Evolutionary conservation across 1,284 basidiomycete genomes (phyloP).

Genomic region (Heliocybe sulcata): DNA sequence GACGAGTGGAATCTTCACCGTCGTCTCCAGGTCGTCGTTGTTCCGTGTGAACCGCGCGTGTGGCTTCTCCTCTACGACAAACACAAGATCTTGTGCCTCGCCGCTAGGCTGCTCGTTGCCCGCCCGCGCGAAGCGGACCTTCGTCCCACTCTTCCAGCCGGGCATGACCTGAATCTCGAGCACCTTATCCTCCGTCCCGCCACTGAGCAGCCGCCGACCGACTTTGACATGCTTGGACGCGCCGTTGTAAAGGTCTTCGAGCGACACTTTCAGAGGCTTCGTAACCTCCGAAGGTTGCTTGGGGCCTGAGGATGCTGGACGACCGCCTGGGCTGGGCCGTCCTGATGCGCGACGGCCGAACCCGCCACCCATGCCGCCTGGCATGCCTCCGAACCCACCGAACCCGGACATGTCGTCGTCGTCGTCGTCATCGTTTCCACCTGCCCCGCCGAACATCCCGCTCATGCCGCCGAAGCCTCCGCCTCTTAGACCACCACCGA

Average conservation of each 20-base stretch:
- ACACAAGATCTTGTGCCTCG: constrained; percentile 81
- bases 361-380: constrained; percentile 54
- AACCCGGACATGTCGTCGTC: constrained; percentile 44
- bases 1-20: constrained; percentile 65
- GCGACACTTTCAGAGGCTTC: constrained; percentile 79
- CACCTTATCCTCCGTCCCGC: constrained; percentile 83
- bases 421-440: constrained; percentile 45
- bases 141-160: constrained; percentile 86
- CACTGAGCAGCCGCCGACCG: constrained; percentile 65
- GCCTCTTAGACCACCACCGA: constrained; percentile 40
- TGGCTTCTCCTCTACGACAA: constrained; percentile 88
- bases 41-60: constrained; percentile 72
- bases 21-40: constrained; percentile 72
- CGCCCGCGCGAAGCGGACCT: constrained; percentile 81
- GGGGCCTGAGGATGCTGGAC: constrained; percentile 21
- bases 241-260: constrained; percentile 90
- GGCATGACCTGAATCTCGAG: constrained; percentile 86
- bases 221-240: constrained; percentile 89
- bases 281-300: constrained; percentile 56
- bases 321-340: constrained; percentile 2
- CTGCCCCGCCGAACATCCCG: constrained; percentile 27
- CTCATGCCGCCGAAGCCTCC: constrained; percentile 24
- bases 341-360: constrained; percentile 12
- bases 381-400: constrained; percentile 34
- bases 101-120: constrained; percentile 79